phyloP scores from a whole-genome alignment of 441 rosid genomes.

The Metrosideros polymorpha region DNA sequence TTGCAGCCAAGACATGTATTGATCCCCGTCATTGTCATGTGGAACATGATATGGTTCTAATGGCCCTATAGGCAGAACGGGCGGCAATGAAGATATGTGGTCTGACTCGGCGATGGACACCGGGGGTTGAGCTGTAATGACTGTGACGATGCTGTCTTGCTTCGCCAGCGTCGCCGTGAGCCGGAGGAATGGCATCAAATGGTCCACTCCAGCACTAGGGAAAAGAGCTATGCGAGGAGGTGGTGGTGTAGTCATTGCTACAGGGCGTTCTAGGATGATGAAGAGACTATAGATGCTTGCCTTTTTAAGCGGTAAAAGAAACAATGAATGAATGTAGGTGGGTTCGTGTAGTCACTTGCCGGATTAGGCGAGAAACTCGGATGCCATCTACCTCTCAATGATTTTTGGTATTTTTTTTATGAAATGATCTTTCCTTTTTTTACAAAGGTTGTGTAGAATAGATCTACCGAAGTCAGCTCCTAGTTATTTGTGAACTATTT shows the following conservation, averaged over 20 bases:
- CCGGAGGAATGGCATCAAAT: slow-evolving; percentile 20
- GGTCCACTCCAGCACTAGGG: slow-evolving; percentile 22
- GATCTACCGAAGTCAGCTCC: background rate
- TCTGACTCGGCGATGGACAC: slow-evolving; percentile 22
- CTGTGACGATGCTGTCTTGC: slow-evolving; percentile 14
- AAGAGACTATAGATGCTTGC: too few species aligned
- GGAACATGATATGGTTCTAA: slow-evolving; percentile 4
- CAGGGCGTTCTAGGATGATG: background rate
- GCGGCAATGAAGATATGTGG: slow-evolving; percentile 15
- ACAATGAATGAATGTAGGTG: background rate
- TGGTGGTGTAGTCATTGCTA: background rate
- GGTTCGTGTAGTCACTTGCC: background rate
- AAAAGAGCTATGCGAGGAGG: slow-evolving; percentile 18
- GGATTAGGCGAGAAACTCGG: background rate
- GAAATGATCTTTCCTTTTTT: too few species aligned
- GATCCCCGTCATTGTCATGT: background rate
- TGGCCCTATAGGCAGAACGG: slow-evolving; percentile 11
- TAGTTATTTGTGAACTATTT: background rate
- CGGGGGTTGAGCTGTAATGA: slow-evolving; percentile 18
- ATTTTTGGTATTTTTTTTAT: too few species aligned
- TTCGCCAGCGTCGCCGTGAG: slow-evolving; percentile 14
- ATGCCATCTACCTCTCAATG: background rate
- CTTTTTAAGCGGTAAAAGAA: too few species aligned
- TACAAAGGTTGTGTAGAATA: background rate
- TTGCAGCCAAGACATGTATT: slow-evolving; percentile 14